Evolutionary conservation across 2,329 filamentous ascomycete genomes (phyloP).

Genomic region (Cryphonectria japonica): DNA sequence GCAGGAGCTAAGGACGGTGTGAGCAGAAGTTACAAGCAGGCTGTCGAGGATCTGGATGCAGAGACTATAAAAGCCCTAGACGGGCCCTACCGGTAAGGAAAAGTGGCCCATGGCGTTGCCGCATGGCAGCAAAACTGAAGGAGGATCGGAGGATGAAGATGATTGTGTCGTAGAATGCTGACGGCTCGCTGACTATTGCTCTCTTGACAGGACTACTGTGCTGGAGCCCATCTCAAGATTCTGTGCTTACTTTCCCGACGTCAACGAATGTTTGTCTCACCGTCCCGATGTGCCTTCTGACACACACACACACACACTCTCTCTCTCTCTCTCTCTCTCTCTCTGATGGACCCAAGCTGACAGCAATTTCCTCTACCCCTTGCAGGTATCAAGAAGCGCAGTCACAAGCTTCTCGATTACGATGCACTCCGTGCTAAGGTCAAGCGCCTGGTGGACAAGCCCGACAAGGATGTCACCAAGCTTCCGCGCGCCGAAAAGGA

Average conservation of each 20-base stretch:
- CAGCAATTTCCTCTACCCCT: not conserved
- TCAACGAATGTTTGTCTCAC: conserved; percentile 80
- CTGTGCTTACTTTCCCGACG: conserved; percentile 97
- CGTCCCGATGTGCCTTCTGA: conserved; percentile 27
- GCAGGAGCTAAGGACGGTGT: conserved; percentile 93
- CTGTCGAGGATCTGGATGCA: conserved; percentile 94
- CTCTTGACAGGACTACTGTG: conserved; percentile 72
- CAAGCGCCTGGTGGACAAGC: conserved; percentile 96
- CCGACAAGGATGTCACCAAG: conserved; percentile 97
- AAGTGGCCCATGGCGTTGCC: too few species aligned
- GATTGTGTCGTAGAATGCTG: conserved; percentile 19
- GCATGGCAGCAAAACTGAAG: not conserved
- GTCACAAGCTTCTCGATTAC: conserved; percentile 98
- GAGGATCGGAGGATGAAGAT: not conserved
- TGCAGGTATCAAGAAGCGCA: conserved; percentile 93
- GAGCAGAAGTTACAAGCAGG: conserved; percentile 95
- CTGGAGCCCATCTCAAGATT: conserved; percentile 94
- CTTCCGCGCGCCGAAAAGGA: conserved; percentile 96
- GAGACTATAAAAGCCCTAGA: conserved; percentile 99
- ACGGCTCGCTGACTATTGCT: conserved; percentile 33
- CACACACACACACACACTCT: not conserved
- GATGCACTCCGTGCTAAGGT: conserved; percentile 94
- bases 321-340: too few species aligned
- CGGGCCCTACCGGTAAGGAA: conserved; percentile 78
- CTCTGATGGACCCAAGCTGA: conserved; percentile 30